Conservation (phyloP, 1,284 basidiomycete genomes). For the Stereum hirsutum region DNA sequence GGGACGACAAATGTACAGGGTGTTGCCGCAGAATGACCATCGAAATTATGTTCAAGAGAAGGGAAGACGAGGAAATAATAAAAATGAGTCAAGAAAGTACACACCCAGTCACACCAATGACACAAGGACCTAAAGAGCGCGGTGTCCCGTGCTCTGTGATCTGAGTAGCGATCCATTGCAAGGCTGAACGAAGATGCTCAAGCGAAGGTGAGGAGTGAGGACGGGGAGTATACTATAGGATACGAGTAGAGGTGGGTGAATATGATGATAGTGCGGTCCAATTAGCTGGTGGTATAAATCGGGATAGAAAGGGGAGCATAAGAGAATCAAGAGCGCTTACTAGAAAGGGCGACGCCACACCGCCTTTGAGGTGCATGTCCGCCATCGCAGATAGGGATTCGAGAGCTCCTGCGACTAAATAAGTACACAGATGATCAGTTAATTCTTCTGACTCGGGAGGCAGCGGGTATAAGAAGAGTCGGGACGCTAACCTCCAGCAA, state of each 20-base stretch:
- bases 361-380: conserved; percentile 67
- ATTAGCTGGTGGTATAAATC: no score
- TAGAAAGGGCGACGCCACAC: conserved; percentile 76
- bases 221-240: conserved; percentile 61
- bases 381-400: conserved; percentile 77
- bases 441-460: no score
- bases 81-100: conserved; percentile 9
- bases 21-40: no score
- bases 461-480: neutral
- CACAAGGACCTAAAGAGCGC: conserved; percentile 58
- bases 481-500: conserved; percentile 73
- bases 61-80: neutral
- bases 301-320: neutral
- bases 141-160: conserved; percentile 58
- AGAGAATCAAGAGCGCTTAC: conserved; percentile 31
- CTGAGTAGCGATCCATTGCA: conserved; percentile 50
- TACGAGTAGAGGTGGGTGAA: conserved; percentile 2
- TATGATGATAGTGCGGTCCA: neutral
- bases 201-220: conserved; percentile 68
- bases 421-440: neutral
- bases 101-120: conserved; percentile 80
- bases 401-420: conserved; percentile 70
- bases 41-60: no score
- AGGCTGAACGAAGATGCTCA: conserved; percentile 43
- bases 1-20: no score